Evolutionary conservation across 2,329 filamentous ascomycete genomes (phyloP).

Genomic region (Alternaria consortialis): DNA sequence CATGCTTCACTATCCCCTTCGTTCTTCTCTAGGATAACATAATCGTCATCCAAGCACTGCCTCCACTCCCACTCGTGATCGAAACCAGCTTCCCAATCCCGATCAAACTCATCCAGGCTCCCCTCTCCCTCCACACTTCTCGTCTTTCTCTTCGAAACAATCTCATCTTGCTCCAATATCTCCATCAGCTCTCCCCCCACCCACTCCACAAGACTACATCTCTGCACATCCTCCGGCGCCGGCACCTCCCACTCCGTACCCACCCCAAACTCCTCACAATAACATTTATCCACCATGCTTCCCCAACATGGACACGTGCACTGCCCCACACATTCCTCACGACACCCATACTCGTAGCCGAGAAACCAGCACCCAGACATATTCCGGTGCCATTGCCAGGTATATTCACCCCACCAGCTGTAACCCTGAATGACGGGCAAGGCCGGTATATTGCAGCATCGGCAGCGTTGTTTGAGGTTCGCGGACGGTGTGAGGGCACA

Average conservation of each 20-base stretch:
- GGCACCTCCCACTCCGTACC: neutral
- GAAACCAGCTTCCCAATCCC: neutral
- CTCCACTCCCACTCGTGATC: neutral
- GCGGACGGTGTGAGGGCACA: constrained; percentile 1
- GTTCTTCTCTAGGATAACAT: neutral
- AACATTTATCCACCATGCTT: neutral
- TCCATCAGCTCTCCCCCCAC: constrained; percentile 1
- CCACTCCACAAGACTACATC: constrained; percentile 19
- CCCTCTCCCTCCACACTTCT: neutral
- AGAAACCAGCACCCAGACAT: constrained; percentile 18
- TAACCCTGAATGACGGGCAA: constrained; percentile 4
- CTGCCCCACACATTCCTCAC: neutral
- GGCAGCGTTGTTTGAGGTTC: neutral
- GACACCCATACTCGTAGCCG: neutral
- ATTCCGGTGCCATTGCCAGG: constrained; percentile 24
- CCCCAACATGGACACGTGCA: constrained; percentile 8
- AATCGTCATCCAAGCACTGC: neutral
- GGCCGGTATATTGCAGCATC: neutral
- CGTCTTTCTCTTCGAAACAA: neutral
- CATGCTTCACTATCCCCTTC: constrained; percentile 7
- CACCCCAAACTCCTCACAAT: constrained; percentile 11
- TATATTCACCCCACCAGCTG: constrained; percentile 16
- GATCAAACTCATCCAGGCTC: neutral
- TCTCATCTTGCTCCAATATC: neutral
- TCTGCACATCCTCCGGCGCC: constrained; percentile 13